Percentiles rank a stretch among this genome's conserved stretches.
phyloP scores from a whole-genome alignment of 139 green algal species.

The Chlorella sorokiniana region DNA sequence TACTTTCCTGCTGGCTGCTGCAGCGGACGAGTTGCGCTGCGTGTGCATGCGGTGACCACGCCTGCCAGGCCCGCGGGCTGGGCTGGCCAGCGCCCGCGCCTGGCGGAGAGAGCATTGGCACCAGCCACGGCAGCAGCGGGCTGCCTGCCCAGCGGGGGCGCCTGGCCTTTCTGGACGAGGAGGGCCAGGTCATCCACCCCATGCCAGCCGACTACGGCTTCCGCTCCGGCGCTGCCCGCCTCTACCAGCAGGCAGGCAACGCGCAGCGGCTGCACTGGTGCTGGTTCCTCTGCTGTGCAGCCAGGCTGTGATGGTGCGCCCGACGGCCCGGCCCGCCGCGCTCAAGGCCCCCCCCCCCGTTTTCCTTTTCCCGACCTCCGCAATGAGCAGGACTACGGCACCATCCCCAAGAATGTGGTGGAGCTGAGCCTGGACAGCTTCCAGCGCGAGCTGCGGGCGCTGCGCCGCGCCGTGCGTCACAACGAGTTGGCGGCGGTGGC shows the following conservation, averaged over 20 bases:
- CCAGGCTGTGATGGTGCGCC: neutral
- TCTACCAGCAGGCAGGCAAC: constrained; percentile 74
- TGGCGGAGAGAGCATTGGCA: neutral
- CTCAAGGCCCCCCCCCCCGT: neutral
- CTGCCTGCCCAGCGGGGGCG: neutral
- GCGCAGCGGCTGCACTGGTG: no score
- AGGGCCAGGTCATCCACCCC: constrained; percentile 40
- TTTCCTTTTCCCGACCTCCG: neutral
- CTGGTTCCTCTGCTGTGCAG: neutral
- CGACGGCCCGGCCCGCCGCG: no score
- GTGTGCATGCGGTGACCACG: neutral
- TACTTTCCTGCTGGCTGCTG: neutral
- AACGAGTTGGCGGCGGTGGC: constrained; percentile 66
- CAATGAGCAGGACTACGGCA: constrained; percentile 74
- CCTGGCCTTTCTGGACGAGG: constrained; percentile 30
- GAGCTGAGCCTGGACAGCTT: constrained; percentile 78
- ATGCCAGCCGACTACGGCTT: constrained; percentile 91
- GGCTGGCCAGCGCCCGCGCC: neutral
- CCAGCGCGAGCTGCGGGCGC: constrained; percentile 63
- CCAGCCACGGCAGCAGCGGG: neutral
- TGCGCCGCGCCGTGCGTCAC: constrained; percentile 71
- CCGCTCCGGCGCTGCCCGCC: constrained; percentile 71
- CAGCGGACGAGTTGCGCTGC: neutral
- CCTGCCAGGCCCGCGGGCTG: neutral
- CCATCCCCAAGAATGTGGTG: constrained; percentile 69